Conservation (phyloP, 225 moss, liverwort and hornwort genomes). For the Sphagnum tenellum region DNA sequence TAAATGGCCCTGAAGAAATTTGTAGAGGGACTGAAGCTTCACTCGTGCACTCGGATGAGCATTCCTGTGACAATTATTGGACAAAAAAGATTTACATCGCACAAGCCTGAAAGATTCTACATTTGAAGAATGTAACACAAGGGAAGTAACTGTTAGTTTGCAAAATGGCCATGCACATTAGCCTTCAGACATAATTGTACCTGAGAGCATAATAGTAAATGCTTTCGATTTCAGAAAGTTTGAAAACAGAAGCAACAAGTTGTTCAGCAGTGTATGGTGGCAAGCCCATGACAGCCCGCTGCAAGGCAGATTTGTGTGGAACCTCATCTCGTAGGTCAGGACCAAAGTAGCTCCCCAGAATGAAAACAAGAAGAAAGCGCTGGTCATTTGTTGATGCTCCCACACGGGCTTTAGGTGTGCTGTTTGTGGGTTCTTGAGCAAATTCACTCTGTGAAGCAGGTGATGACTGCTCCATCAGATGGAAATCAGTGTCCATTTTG, state of each 20-base stretch:
- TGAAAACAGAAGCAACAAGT: slow-evolving; percentile 84
- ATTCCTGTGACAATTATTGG: slow-evolving; percentile 23
- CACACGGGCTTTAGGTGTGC: slow-evolving; percentile 66
- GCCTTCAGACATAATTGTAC: neutral
- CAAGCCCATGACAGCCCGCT: slow-evolving; percentile 59
- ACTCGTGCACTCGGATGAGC: slow-evolving; percentile 93
- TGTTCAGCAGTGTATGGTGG: slow-evolving; percentile 66
- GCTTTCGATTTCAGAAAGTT: slow-evolving; percentile 95
- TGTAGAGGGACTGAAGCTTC: slow-evolving; percentile 92
- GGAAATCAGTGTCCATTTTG: slow-evolving; percentile 71
- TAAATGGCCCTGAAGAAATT: slow-evolving; percentile 91
- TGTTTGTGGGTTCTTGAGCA: slow-evolving; percentile 36
- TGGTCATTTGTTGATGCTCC: slow-evolving; percentile 93
- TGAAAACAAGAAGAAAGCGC: slow-evolving; percentile 85
- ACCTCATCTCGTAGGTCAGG: slow-evolving; percentile 83
- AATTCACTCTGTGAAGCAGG: slow-evolving; percentile 50
- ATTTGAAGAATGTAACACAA: too few species aligned
- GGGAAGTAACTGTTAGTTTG: too few species aligned
- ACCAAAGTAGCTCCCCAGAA: slow-evolving; percentile 91
- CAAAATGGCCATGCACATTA: too few species aligned
- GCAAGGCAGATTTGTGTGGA: slow-evolving; percentile 85
- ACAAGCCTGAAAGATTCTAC: too few species aligned
- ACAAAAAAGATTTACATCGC: neutral
- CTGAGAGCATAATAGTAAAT: slow-evolving; percentile 84
- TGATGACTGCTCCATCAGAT: slow-evolving; percentile 59